Evolutionary conservation across 2,329 filamentous ascomycete species (phyloP).

Genomic region (Fragosphaeria purpurea): DNA sequence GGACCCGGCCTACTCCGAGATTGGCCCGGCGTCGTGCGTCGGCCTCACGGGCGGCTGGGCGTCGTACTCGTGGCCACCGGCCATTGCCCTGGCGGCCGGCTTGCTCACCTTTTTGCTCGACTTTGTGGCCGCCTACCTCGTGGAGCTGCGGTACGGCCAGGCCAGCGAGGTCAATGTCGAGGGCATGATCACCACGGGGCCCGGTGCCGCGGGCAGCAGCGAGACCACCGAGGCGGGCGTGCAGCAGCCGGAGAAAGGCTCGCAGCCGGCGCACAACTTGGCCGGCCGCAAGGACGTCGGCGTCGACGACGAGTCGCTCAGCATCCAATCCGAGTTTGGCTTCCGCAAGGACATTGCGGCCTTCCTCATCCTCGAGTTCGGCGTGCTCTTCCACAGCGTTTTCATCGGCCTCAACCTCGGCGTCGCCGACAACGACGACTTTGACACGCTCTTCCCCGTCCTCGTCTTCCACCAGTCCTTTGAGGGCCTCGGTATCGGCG

Average conservation of each 20-base stretch:
- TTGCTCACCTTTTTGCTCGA: conserved; percentile 85
- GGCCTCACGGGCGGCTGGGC: conserved; percentile 45
- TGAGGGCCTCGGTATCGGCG: conserved; percentile 84
- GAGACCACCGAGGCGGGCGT: conserved; percentile 7
- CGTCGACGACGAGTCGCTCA: too few species aligned
- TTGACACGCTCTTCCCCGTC: conserved; percentile 52
- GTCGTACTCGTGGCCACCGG: conserved; percentile 71
- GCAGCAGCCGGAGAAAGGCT: too few species aligned
- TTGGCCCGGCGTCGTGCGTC: conserved; percentile 33
- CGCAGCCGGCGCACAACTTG: too few species aligned
- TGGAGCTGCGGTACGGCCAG: conserved; percentile 41
- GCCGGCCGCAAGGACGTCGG: conserved; percentile 74
- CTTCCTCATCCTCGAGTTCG: conserved; percentile 88
- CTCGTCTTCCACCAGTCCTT: conserved; percentile 88
- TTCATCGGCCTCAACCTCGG: conserved; percentile 82
- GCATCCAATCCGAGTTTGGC: conserved; percentile 21
- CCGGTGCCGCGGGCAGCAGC: conserved; percentile 4
- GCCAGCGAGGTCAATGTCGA: conserved; percentile 38
- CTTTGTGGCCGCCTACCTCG: conserved; percentile 69
- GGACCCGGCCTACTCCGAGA: conserved; percentile 67
- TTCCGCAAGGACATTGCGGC: conserved; percentile 34
- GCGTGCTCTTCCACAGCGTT: conserved; percentile 78
- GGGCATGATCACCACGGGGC: conserved; percentile 30
- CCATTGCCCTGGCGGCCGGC: conserved; percentile 76
- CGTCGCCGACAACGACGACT: conserved; percentile 44